Evolutionary conservation across 1,284 basidiomycete species (phyloP).

Genomic region (Fomitopsis schrenkii): DNA sequence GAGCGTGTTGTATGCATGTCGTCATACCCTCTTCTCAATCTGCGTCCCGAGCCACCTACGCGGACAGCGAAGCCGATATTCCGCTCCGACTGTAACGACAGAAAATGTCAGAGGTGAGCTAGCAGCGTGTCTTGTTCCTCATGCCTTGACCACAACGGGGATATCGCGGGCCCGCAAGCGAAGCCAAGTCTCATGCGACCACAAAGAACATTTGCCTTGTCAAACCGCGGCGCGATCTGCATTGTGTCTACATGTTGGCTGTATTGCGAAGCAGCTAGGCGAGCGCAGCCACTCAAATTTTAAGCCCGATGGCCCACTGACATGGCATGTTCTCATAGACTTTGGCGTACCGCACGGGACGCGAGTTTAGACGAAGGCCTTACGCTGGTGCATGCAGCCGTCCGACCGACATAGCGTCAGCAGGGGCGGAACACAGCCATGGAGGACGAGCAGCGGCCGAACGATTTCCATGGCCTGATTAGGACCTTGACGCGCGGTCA

Average conservation of each 20-base stretch:
- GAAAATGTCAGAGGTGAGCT: background rate
- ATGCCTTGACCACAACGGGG: background rate
- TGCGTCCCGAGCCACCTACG: no score
- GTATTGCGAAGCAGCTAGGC: background rate
- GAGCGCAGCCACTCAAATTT: background rate
- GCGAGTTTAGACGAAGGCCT: background rate
- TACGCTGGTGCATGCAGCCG: background rate
- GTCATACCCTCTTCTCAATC: background rate
- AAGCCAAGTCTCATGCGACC: background rate
- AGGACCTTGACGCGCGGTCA: conserved; percentile 3
- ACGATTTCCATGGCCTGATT: background rate
- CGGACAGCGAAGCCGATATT: background rate
- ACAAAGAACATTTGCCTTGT: background rate
- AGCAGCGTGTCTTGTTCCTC: background rate
- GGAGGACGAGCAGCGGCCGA: conserved; percentile 1
- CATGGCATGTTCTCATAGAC: background rate
- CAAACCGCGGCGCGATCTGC: background rate
- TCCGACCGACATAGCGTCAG: background rate
- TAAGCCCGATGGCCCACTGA: background rate
- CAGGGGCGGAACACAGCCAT: conserved; percentile 9
- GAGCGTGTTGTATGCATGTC: background rate
- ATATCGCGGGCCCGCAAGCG: background rate
- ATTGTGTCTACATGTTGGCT: background rate
- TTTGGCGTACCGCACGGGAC: background rate
- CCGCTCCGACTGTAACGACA: background rate